A percentile compares a stretch with the other conserved stretches of the same genome.
These are phyloP conservation scores for Coccomyxa subellipsoidea DNA, from an alignment of 163 green algal genomes.

Conservation along the genomic window DNA sequence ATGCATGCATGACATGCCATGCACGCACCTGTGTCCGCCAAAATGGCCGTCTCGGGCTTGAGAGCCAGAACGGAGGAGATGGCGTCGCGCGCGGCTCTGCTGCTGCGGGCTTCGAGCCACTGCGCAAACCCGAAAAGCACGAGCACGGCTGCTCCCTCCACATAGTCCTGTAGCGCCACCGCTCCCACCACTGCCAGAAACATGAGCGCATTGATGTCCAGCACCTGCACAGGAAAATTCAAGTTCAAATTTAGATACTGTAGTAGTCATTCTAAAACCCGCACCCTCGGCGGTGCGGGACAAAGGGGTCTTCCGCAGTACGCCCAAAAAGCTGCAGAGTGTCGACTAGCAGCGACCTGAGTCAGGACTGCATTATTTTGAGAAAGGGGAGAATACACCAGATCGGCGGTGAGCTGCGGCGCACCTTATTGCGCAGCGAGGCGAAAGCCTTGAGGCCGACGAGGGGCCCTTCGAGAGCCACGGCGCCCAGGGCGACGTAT, in stretches of 20 bases:
- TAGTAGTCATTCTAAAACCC: too few species aligned
- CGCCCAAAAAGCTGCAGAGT: too few species aligned
- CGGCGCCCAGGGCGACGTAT: conserved; percentile 51
- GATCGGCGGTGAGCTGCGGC: too few species aligned
- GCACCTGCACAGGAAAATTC: conserved; percentile 23
- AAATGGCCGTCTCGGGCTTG: conserved; percentile 48
- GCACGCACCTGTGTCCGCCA: conserved; percentile 27
- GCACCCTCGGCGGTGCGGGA: too few species aligned
- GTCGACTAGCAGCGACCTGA: too few species aligned
- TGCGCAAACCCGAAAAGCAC: conserved; percentile 73
- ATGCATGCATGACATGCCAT: too few species aligned
- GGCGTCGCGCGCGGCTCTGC: conserved; percentile 39
- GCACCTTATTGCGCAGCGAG: conserved; percentile 37
- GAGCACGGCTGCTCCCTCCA: conserved; percentile 63
- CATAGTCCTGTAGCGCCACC: conserved; percentile 58
- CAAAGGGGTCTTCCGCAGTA: too few species aligned
- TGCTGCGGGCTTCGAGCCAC: conserved; percentile 57
- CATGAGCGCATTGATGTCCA: conserved; percentile 77
- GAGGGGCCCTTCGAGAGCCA: conserved; percentile 39
- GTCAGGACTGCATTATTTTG: too few species aligned
- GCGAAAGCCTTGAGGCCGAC: conserved; percentile 47
- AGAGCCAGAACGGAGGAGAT: conserved; percentile 56
- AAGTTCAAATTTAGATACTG: background rate
- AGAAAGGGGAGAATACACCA: too few species aligned
- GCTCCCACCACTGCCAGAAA: conserved; percentile 45